Base-by-base conservation (phyloP, 768 basidiomycete species). In the Mycena indigotica region DNA sequence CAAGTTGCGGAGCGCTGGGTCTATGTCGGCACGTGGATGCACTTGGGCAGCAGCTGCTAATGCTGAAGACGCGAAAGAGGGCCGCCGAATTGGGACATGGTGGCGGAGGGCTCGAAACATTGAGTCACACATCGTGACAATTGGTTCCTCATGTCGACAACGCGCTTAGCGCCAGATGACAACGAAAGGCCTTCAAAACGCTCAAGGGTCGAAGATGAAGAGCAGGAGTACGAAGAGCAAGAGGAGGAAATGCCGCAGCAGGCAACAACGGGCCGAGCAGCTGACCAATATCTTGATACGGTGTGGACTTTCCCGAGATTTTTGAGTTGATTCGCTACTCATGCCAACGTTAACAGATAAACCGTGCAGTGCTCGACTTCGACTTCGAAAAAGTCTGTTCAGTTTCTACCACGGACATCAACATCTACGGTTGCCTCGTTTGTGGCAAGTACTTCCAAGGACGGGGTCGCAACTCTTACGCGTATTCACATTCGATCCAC, bases 341-440 rank as follows among this genome's bases (percentile, higher is more conserved):
- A 52, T 58, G 50, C 45, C 38, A 55, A 10, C 12, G 41, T 29
- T 28, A 69, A 98, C n/a, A n/a, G 95, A 91, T 98, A 62, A 94
- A 97, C 71, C 84, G 97, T 60, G 84, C 83, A 46, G 80, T 86
- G 44, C 84, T 99, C 56, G 97, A 99, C 73, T 99, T 99, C 75
- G 97, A 99, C 75, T 99, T 99, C 66, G 97, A 99, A 77, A 95
- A 96, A 80, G 84, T 98, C 25, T 99, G 97, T 80, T 98, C 96
- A 8, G 93, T 98, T 51, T 97, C 93, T 30, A 80, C 93, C 53
- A 91, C 92, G 39, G 96, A 98, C 74, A 95, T 97, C 80, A 97
- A 99, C 74, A 91, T 90, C 61, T 99, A 99, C 69, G 94, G 93
- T 29, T 99, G 97, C 70, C 84, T 99, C 52, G 95, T 98, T 16